Evolutionary conservation across 192 early-diverging fungal genomes (phyloP), one percentile per base, ranked within the genome.

Genomic region (Entophlyctis luteolus): DNA sequence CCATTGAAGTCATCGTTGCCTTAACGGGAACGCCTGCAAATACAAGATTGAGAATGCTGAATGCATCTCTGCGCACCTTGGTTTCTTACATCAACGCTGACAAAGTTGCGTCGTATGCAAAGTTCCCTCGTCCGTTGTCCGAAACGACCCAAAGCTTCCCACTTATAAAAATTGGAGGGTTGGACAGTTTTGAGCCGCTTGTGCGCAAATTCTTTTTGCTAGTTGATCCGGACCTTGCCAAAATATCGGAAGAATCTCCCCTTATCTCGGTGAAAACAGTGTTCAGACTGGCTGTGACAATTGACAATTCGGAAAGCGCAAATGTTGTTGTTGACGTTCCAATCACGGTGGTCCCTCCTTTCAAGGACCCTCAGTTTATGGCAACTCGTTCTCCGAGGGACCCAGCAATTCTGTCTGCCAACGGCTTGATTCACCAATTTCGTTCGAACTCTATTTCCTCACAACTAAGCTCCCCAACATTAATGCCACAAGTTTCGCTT

Each of bases 271-370:
- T 55, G 6, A 12, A 25, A 22, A 52, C 50, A 22, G 23, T 27
- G 12, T 53, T 53, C 0, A 16, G 28, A 28, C 62, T 70, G n/a
- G 25, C 48, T 25, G 66, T 70, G 32, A 32, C 66, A 20, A 29
- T 70, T n/a, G 53, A 70, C n/a, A 49, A 27, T 22, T 53, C 47
- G 1, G 59, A 48, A n/a, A 37, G 31, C 8, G 20, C 68, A 22
- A 68, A 68, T 37, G 34, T 70, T 48, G 16, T 45, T 14, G 60
- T 68, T 20, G 62, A 68, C 16, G 32, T 70, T 3, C 68, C 68
- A 35, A 55, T 70, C 37, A 45, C 47, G 20, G 36, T 70, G 16
- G 29, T 70, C 25, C 68, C 68, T 1, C 6, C 12, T 20, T 27
- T 32, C 3, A 0, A 12, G n/a, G 48, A 29, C 25, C 32, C 56